phyloP scores from a whole-genome alignment of 768 basidiomycete genomes.

The Russula sp. region DNA sequence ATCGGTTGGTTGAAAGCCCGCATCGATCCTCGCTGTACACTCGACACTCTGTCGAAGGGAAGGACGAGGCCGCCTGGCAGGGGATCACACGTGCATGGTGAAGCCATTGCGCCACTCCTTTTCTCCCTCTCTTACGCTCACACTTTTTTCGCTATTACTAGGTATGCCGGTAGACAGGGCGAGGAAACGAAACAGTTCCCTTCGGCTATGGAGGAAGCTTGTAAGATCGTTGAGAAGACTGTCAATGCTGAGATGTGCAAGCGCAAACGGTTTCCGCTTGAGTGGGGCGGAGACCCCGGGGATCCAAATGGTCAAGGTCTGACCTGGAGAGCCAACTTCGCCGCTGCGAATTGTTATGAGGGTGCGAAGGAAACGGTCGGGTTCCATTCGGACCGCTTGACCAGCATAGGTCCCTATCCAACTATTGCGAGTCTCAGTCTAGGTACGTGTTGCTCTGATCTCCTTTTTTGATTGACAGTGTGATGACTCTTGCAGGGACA shows the following conservation, averaged over 20 bases:
- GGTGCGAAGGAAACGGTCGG: constrained; percentile 82
- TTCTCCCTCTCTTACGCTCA: background rate
- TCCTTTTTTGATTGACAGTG: background rate
- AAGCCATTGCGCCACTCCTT: constrained; percentile 18
- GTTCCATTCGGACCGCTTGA: constrained; percentile 77
- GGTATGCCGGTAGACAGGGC: constrained; percentile 76
- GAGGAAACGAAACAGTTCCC: constrained; percentile 58
- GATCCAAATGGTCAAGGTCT: constrained; percentile 27
- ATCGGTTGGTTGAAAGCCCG: constrained; percentile 77
- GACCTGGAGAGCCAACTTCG: constrained; percentile 78
- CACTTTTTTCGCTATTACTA: constrained; percentile 34
- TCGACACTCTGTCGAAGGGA: constrained; percentile 38
- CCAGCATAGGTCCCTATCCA: constrained; percentile 78
- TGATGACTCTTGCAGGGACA: constrained; percentile 44
- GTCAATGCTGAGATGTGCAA: constrained; percentile 70
- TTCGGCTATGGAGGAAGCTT: constrained; percentile 74
- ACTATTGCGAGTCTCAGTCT: constrained; percentile 84
- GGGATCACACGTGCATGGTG: constrained; percentile 77
- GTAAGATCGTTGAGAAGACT: constrained; percentile 60
- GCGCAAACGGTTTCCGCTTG: constrained; percentile 58
- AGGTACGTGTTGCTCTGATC: constrained; percentile 42
- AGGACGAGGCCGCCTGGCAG: constrained; percentile 54
- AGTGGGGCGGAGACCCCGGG: constrained; percentile 51
- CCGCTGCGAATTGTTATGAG: constrained; percentile 81
- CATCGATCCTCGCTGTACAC: constrained; percentile 80